phyloP scores from a whole-genome alignment of 2,329 filamentous ascomycete genomes.

The Mycosphaerelloides madeirae region DNA sequence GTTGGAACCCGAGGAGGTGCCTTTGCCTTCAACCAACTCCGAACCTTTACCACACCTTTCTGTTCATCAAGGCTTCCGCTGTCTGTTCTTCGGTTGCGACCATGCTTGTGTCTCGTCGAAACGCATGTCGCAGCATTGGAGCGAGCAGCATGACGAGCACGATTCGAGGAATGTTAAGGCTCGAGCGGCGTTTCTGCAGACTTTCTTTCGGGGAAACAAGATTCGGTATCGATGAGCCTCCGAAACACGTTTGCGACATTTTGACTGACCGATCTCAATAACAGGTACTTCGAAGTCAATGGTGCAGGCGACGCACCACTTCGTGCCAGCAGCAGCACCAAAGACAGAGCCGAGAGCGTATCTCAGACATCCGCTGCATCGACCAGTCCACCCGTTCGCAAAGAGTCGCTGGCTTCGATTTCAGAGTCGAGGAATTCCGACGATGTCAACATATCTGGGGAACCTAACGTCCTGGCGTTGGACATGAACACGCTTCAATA shows the following conservation, averaged over 20 bases:
- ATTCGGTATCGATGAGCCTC: conserved; percentile 5
- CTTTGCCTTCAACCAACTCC: conserved; percentile 6
- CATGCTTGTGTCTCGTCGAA: conserved; percentile 17
- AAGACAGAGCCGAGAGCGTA: not conserved
- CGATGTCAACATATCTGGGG: not conserved
- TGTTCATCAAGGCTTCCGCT: conserved; percentile 11
- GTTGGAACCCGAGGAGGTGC: conserved; percentile 9
- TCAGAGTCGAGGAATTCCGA: not conserved
- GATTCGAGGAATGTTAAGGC: conserved; percentile 14
- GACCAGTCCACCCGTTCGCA: not conserved
- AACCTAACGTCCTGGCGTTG: not conserved
- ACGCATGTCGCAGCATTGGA: conserved; percentile 18
- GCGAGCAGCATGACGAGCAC: conserved; percentile 15
- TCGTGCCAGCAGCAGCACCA: not conserved
- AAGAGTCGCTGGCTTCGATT: not conserved
- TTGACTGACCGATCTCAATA: too few species aligned
- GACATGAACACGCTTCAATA: conserved; percentile 5
- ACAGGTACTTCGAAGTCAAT: conserved; percentile 15
- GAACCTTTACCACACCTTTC: conserved; percentile 11
- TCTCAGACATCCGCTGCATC: not conserved
- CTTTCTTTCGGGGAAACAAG: conserved; percentile 20
- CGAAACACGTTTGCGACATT: too few species aligned
- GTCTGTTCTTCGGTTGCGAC: conserved; percentile 6
- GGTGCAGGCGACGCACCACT: conserved; percentile 16
- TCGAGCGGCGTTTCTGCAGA: conserved; percentile 15